Conservation (phyloP, 140 eudicot species). For the Bidens hawaiensis region DNA sequence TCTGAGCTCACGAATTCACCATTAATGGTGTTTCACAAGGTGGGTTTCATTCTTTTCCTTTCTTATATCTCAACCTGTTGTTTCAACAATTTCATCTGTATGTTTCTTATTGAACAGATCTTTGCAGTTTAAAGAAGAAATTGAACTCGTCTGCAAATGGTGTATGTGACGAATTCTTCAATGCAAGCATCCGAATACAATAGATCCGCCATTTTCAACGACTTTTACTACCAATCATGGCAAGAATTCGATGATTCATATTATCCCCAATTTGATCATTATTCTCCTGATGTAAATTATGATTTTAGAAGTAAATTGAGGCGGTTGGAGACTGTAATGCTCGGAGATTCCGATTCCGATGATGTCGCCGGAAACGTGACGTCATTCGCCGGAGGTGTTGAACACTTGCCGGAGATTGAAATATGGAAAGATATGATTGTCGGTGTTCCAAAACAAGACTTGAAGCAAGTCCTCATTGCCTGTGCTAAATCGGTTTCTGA, state of each 20-base stretch:
- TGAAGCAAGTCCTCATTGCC: constrained; percentile 48
- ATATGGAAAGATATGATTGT: constrained; percentile 62
- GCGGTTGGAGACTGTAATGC: constrained; percentile 73
- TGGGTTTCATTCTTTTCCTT: neutral
- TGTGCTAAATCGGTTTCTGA: constrained; percentile 54
- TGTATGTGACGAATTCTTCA: constrained; percentile 18
- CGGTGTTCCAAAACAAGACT: constrained; percentile 45
- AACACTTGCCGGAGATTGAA: constrained; percentile 40
- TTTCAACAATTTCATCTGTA: neutral
- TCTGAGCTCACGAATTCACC: neutral
- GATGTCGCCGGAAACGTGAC: constrained; percentile 35
- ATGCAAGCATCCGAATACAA: constrained; percentile 45
- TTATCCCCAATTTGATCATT: neutral
- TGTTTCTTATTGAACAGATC: neutral
- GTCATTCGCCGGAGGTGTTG: constrained; percentile 14
- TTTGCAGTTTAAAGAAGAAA: constrained; percentile 12
- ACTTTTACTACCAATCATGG: constrained; percentile 40
- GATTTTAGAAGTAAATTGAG: constrained; percentile 53
- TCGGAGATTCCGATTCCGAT: constrained; percentile 43
- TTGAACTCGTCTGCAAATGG: constrained; percentile 13
- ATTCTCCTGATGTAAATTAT: constrained; percentile 33
- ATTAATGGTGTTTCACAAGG: constrained; percentile 27
- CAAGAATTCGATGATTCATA: constrained; percentile 24
- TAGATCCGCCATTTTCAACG: constrained; percentile 47
- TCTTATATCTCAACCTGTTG: neutral